Conservation (phyloP, 768 basidiomycete species). For the Pleurotus cornucopiae region DNA sequence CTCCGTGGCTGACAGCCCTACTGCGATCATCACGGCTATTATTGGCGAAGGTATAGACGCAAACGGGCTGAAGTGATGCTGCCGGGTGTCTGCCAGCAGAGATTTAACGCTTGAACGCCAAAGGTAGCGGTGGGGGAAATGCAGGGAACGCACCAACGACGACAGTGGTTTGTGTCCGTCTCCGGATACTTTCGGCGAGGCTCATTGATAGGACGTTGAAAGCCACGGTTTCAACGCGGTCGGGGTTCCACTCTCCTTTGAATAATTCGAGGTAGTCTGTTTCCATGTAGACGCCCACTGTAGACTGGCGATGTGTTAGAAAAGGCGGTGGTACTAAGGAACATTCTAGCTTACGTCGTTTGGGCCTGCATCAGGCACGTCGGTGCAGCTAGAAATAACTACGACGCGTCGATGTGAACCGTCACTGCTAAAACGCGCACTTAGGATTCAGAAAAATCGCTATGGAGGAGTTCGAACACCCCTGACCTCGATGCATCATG, state of each 20-base stretch:
- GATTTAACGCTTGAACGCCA: not conserved
- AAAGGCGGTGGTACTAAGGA: too few relatives aligned
- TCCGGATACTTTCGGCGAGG: not conserved
- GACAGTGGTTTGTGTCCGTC: not conserved
- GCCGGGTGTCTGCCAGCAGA: not conserved
- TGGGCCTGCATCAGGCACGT: too few relatives aligned
- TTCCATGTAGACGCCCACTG: not conserved
- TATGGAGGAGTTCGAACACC: too few relatives aligned
- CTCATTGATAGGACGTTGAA: not conserved
- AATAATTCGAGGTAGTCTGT: not conserved
- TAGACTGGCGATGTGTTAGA: too few relatives aligned
- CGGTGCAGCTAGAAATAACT: too few relatives aligned
- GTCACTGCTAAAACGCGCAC: too few relatives aligned
- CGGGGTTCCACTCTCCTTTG: not conserved
- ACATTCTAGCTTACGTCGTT: too few relatives aligned
- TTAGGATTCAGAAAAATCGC: too few relatives aligned
- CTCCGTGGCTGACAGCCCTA: constrained; percentile 84
- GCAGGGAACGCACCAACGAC: not conserved
- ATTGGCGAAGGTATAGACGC: not conserved
- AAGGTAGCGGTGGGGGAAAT: not conserved
- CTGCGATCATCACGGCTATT: constrained; percentile 76
- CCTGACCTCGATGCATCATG: too few relatives aligned
- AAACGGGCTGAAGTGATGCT: not conserved
- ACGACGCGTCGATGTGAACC: too few relatives aligned
- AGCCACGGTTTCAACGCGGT: not conserved